A percentile compares a stretch with the other conserved stretches of the same genome.
phyloP scores from a whole-genome alignment of 2,329 filamentous ascomycete genomes.

The Pseudopyrenochaeta lycopersici region DNA sequence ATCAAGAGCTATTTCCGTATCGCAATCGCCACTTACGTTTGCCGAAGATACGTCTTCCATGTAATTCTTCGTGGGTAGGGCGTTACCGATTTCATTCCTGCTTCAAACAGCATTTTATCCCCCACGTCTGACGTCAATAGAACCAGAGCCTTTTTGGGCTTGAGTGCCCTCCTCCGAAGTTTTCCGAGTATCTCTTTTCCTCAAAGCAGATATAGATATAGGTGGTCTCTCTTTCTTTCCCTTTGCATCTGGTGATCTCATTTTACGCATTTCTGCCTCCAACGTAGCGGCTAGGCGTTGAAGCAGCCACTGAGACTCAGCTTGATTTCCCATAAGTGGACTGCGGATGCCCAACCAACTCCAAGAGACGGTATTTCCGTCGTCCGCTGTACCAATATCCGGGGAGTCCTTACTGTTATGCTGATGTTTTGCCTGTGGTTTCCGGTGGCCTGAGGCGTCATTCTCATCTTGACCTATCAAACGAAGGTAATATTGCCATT shows the following conservation, averaged over 20 bases:
- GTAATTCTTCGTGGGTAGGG: not conserved
- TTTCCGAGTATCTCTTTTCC: constrained; percentile 7
- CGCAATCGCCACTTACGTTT: not conserved
- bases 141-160: constrained; percentile 15
- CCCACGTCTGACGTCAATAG: constrained; percentile 14
- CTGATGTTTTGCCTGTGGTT: constrained; percentile 32
- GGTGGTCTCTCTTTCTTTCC: constrained; percentile 36
- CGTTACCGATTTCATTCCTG: constrained; percentile 1
- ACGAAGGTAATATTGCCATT: constrained; percentile 51
- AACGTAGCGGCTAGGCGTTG: constrained; percentile 69
- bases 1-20: not conserved
- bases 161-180: constrained; percentile 9
- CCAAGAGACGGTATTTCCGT: constrained; percentile 67
- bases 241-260: constrained; percentile 29
- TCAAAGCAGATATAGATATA: constrained; percentile 44
- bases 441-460: constrained; percentile 48
- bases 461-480: constrained; percentile 52
- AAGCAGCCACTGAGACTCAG: constrained; percentile 77
- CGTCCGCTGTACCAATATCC: constrained; percentile 44
- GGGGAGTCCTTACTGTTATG: constrained; percentile 26
- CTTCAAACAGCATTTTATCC: constrained; percentile 5
- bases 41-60: too few relatives aligned
- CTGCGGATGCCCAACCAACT: constrained; percentile 77
- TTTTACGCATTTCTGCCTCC: constrained; percentile 49
- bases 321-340: constrained; percentile 73